A percentile compares a stretch with the other conserved stretches of the same genome.
These are phyloP conservation scores for Petrea volubilis DNA, from an alignment of 257 asterid genomes.

Conservation along the genomic window DNA sequence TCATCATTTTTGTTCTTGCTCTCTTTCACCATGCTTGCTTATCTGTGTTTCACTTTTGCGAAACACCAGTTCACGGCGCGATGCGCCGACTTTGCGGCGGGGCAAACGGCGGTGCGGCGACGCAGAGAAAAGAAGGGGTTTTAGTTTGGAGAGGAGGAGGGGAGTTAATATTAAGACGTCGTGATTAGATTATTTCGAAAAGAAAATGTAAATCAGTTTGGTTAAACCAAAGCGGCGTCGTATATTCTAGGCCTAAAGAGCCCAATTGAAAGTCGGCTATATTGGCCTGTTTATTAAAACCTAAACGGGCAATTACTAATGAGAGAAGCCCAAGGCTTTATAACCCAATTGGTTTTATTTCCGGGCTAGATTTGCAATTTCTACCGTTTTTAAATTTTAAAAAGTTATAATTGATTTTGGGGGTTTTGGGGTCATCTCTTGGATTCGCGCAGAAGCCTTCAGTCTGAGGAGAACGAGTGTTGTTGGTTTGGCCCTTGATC, in stretches of 20 bases:
- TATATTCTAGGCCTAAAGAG: background rate
- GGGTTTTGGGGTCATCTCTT: too few species aligned
- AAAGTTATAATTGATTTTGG: too few species aligned
- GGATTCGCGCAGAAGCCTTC: too few species aligned
- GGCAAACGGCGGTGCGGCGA: conserved; percentile 16
- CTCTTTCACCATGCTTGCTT: conserved; percentile 26
- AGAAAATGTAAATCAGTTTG: background rate
- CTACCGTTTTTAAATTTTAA: too few species aligned
- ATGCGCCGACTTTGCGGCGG: background rate
- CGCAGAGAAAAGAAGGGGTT: conserved; percentile 1
- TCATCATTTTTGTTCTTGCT: conserved; percentile 27
- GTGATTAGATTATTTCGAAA: background rate
- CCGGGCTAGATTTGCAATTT: too few species aligned
- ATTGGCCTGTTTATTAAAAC: too few species aligned
- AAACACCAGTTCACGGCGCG: conserved; percentile 6
- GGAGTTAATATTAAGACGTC: background rate
- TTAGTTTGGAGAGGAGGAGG: background rate
- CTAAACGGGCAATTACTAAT: too few species aligned
- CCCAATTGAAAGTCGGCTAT: background rate
- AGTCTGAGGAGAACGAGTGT: too few species aligned
- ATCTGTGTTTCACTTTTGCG: background rate
- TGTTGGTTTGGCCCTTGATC: too few species aligned
- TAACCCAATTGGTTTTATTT: too few species aligned
- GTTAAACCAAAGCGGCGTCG: background rate
- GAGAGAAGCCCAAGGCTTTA: too few species aligned